These are phyloP conservation scores for Fonsecaea multimorphosa DNA, from an alignment of 2,329 filamentous ascomycete genomes.

Conservation along the genomic window DNA sequence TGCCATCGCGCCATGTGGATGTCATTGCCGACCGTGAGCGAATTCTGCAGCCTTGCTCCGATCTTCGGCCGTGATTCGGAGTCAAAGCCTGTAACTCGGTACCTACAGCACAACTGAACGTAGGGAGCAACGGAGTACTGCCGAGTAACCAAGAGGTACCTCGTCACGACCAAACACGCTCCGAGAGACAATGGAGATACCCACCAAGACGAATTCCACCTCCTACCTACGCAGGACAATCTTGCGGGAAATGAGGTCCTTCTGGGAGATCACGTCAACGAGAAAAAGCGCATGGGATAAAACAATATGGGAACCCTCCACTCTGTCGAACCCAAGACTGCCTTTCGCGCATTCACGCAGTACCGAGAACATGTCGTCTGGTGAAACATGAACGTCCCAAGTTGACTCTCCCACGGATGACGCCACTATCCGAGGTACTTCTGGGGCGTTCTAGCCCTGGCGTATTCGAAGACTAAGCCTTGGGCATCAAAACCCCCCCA, in stretches of 20 bases:
- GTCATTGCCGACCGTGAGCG: neutral
- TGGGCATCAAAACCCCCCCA: no score
- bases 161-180: neutral
- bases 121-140: no score
- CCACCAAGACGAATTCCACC: neutral
- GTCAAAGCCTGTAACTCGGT: neutral
- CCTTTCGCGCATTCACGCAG: no score
- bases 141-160: neutral
- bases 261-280: neutral
- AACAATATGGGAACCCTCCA: neutral
- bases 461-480: no score
- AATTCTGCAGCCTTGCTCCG: conserved; percentile 2
- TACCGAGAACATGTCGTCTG: neutral
- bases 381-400: neutral
- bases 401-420: neutral
- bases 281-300: neutral
- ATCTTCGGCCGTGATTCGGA: conserved; percentile 4
- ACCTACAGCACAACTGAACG: no score
- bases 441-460: no score
- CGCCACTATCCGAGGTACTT: neutral
- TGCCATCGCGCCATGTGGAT: neutral
- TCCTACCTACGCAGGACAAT: neutral
- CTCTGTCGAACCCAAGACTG: neutral
- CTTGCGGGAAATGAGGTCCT: neutral
- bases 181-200: neutral